Percentiles rank a stretch among this genome's conserved stretches.
phyloP scores from a whole-genome alignment of 2,329 filamentous ascomycete species.

The Fusarium tjaetaba region DNA sequence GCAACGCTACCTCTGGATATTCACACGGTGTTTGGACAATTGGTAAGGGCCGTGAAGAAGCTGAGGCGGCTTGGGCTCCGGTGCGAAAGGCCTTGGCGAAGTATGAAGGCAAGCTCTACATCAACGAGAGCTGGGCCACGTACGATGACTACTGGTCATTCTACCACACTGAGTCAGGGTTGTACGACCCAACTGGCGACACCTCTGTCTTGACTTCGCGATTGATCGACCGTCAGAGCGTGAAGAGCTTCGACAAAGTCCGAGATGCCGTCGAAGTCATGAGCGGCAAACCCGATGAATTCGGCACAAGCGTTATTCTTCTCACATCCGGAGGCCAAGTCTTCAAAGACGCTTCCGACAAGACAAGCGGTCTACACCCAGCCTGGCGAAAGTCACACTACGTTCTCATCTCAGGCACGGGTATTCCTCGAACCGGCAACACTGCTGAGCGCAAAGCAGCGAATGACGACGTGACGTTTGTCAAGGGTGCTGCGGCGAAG shows the following conservation, averaged over 20 bases:
- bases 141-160: conserved; percentile 31
- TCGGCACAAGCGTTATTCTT: conserved; percentile 19
- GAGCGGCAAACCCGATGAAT: conserved; percentile 16
- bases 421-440: not conserved
- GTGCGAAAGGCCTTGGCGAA: conserved; percentile 4
- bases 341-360: conserved; percentile 18
- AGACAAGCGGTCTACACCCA: not conserved
- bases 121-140: conserved; percentile 22
- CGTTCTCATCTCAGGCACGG: not conserved
- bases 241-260: not conserved
- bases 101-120: conserved; percentile 20
- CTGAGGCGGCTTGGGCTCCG: conserved; percentile 9
- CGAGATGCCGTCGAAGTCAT: conserved; percentile 16
- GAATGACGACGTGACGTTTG: conserved; percentile 5
- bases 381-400: conserved; percentile 27
- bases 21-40: conserved; percentile 24
- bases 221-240: conserved; percentile 7
- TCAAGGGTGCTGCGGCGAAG: conserved; percentile 23
- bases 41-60: not conserved
- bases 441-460: conserved; percentile 5
- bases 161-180: conserved; percentile 12
- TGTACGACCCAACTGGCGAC: conserved; percentile 8
- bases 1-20: conserved; percentile 25
- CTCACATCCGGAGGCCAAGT: conserved; percentile 24
- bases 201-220: conserved; percentile 18